Base-by-base conservation (phyloP, 2,329 filamentous ascomycete genomes). In the Calycina herbarum region DNA sequence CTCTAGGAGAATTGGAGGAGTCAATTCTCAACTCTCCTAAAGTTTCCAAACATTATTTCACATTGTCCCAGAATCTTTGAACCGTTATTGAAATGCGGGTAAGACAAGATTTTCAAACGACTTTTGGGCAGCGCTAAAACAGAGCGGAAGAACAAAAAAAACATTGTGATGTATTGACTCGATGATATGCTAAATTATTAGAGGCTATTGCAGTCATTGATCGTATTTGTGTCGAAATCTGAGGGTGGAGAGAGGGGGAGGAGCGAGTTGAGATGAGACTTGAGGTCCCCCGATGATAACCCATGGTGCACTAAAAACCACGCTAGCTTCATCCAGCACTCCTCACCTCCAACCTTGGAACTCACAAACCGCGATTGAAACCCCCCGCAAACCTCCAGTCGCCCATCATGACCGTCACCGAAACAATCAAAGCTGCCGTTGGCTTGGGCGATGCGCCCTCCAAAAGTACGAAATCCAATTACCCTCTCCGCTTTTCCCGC, bases 371-470 rank as follows among this genome's bases (percentile, higher is more conserved):
- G 56, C 29, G 10, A 57, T 54, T 27, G 48, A 54, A 54, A 20
- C 10, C 27, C 45, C 45, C n/a, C 45, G 48, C 40, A 33, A 51
- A 17, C 27, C 61, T 42, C 45, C 62, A 60, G 56, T 38, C 42
- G 57, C 48, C 67, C 67, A 75, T 63, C 67, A 82, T 82, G 81
- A 81, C 81, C 64, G 77, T 82, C 71, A 72, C 71, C 45, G 81
- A 83, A 73, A 76, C 79, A 63, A 76, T 82, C 66, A 83, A 84
- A 74, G 80, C 79, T 63, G 78, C 79, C 68, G 77, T 82, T 61
- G 82, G 82, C 64, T 75, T 82, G 13, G 78, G 74, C 42, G 77
- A 78, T 61, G 62, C 69, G 42, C 33, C 66, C 20, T 66, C 72
- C 58, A 63, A 69, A 62, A 67, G 74, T 76, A 69, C 40, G 70